phyloP scores from a whole-genome alignment of 495 filamentous ascomycete species.

The Penicillium canescens region DNA sequence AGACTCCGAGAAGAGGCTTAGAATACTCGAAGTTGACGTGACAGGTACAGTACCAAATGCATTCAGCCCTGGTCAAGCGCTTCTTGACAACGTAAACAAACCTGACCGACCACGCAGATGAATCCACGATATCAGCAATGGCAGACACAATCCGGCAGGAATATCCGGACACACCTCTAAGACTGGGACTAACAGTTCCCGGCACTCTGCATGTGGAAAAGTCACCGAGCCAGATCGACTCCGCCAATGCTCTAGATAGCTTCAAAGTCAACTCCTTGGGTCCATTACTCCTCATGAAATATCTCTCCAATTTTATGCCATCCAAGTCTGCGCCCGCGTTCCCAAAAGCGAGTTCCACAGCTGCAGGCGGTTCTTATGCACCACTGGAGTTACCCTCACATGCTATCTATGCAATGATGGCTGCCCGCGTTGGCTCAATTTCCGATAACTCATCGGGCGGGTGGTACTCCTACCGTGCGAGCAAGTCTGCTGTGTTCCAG shows the following conservation, averaged over 20 bases:
- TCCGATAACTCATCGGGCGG: constrained; percentile 69
- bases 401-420: constrained; percentile 68
- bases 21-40: constrained; percentile 59
- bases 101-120: constrained; percentile 28
- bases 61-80: background rate
- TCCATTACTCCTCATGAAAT: constrained; percentile 73
- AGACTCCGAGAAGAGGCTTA: constrained; percentile 49
- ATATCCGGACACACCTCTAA: constrained; percentile 61
- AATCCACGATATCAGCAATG: constrained; percentile 41
- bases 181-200: constrained; percentile 68
- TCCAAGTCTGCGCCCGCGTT: constrained; percentile 38
- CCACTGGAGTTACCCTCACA: constrained; percentile 33
- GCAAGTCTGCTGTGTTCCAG: constrained; percentile 71
- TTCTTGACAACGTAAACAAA: background rate
- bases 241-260: constrained; percentile 55
- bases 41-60: constrained; percentile 40
- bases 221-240: constrained; percentile 61
- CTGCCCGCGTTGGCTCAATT: constrained; percentile 74
- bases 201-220: constrained; percentile 78
- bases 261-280: constrained; percentile 72
- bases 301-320: constrained; percentile 69
- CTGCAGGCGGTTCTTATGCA: background rate
- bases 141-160: constrained; percentile 31
- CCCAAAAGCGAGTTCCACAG: background rate
- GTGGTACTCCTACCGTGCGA: constrained; percentile 75